phyloP scores from a whole-genome alignment of 345 rosid genomes.

The Sonneratia alba region DNA sequence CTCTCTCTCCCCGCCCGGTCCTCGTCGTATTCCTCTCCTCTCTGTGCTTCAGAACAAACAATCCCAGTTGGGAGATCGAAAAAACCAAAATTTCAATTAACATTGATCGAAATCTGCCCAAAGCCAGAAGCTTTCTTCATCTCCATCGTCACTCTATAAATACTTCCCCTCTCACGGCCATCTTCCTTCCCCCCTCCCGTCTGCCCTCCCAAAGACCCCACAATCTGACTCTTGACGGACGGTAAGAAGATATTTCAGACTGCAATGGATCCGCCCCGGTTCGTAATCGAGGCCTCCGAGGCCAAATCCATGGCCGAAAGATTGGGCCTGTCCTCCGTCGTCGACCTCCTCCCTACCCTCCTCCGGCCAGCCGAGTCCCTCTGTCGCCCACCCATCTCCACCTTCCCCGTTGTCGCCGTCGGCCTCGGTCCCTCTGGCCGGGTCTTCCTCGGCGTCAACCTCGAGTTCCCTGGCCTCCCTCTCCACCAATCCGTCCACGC shows the following conservation, averaged over 20 bases:
- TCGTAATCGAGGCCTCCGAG: conserved; percentile 57
- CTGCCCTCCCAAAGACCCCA: background rate
- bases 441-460: conserved; percentile 73
- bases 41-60: background rate
- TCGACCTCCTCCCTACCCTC: conserved; percentile 54
- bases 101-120: background rate
- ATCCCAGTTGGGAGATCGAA: background rate
- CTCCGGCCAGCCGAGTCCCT: conserved; percentile 53
- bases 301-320: conserved; percentile 57
- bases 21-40: no score
- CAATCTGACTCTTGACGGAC: background rate
- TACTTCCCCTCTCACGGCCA: background rate
- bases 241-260: background rate
- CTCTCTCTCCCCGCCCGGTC: background rate
- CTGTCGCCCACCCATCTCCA: conserved; percentile 81
- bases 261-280: conserved; percentile 43
- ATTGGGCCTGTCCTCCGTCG: conserved; percentile 37
- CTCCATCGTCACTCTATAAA: conserved; percentile 11
- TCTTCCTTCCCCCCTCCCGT: background rate
- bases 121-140: background rate
- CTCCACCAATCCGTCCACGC: conserved; percentile 92
- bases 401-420: conserved; percentile 68
- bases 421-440: conserved; percentile 87
- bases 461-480: conserved; percentile 89
- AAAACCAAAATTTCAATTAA: background rate